Evolutionary conservation across 2,329 filamentous ascomycete genomes (phyloP), one percentile per base, ranked within the genome.

Genomic region (Hymenotorrendiella dingleyae): DNA sequence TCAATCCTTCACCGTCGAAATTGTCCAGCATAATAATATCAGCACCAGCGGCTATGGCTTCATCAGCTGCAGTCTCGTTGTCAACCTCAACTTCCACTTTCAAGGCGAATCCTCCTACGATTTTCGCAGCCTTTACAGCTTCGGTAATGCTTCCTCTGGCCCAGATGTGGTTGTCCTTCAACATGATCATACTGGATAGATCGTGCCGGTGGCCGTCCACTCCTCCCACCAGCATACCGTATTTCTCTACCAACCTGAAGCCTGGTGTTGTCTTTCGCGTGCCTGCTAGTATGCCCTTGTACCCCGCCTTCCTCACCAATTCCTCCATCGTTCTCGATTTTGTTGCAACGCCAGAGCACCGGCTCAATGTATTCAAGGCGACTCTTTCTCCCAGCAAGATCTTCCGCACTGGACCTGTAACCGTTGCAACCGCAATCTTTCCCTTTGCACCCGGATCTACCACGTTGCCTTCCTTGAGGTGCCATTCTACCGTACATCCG

Each of bases 121-220:
- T 74, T 62, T 87, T 87, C 19, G 93, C 93, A 2, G 91, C 87
- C 29, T 71, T 71, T 19, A 98, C 90, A 5, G 93, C 93, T 17
- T 85, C 80, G 1, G 84, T 81, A 64, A 98, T 97, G 61, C 84
- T 86, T 20, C 84, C 84, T 41, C 85, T 83, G 49, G 87, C 88
- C 84, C 91, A 96, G 44, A 98, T 84, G 67, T 98, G 93, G 67
- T 98, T 98, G 67, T 98, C 93, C 71, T 98, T 98, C 52, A 98
- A 74, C 93, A 98, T 98, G 43, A 90, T 90, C 93, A 98, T 97
- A 52, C 83, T 78, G 63, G 81, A 86, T 43, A 98, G 72, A 63
- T 98, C 93, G 67, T 95, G 87, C 23, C 93, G 74, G 65, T 98
- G 93, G 3, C 83, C 79, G 66, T 98, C 93, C 12, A 88, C 90